Base-by-base conservation (phyloP, 352 stramenopile species). In the Sclerospora graminicola region DNA sequence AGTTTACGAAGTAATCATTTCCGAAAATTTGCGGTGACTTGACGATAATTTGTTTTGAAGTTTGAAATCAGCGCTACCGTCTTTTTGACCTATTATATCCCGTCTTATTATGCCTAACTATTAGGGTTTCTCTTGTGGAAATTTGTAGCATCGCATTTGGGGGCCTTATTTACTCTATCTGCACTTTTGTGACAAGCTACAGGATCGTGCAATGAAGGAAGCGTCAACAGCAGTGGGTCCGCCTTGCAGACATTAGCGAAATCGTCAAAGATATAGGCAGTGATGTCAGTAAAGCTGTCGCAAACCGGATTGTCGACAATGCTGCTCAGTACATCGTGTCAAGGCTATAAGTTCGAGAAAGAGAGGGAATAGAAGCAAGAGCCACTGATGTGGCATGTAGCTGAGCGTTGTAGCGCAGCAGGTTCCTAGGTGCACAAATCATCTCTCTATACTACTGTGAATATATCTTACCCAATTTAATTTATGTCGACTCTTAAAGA, bases 41-140 rank as follows among this genome's bases (percentile, higher is more conserved):
- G n/a, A n/a, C n/a, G n/a, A n/a, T n/a, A n/a, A n/a, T n/a, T n/a
- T n/a, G n/a, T n/a, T n/a, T n/a, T n/a, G n/a, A n/a, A n/a, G n/a
- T n/a, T n/a, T n/a, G n/a, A n/a, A n/a, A n/a, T n/a, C n/a, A n/a
- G n/a, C n/a, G n/a, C n/a, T n/a, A n/a, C 81, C n/a, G 89, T 97
- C 60, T 89, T 96, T 34, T 61, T 98, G 29, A 63, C 98, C 4
- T 97, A 97, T 64, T 98, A 88, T 89, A 97, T 98, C 63, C 95
- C 95, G 11, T 98, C 98, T 66, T 98, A 98, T 73, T 98, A 97
- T 62, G 83, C 89, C 9, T 97, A 98, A 72, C 98, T 98, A 79
- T 56, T 98, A 16, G 93, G 90, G 36, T 98, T 98, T 71, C 78
- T 98, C 42, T 63, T 98, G 15, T 98, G 93, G 91, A 73, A 95